Base-by-base conservation (phyloP, 78 protist genomes). In the Dictyostelium intermedium region DNA sequence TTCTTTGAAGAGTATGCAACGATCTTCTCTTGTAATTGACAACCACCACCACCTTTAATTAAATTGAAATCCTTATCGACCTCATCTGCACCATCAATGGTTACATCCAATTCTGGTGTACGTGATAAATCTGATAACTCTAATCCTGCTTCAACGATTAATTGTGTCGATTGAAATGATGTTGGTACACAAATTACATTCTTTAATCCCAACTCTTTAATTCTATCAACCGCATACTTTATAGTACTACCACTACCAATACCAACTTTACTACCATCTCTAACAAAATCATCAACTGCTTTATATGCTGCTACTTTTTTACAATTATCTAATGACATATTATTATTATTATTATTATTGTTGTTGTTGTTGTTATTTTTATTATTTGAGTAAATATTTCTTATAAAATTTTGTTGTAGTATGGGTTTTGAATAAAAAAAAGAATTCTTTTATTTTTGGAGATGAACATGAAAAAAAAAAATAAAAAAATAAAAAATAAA, bases 41-140 rank as follows among this genome's bases (percentile, higher is more conserved):
- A 84, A 23, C 66, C 89, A 82, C 92, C 94, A 96, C 93, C 97
- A 83, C 97, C 93, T 82, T 97, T 97, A 78, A 97, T 97, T 30
- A 66, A 53, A 84, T 96, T 85, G 35, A 97, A 83, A 25, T 95
- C 83, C 11, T 41, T 27, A 23, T 91, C 96, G 1, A 87, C 91
- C 77, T 97, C 98, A 47, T 97, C 98, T 11, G 98, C 97, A 66
- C 98, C 98, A 32, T 97, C 98, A 41, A 97, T 96, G 25, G 97
- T 84, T 1, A 97, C 87, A 63, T 97, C 98, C 18, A 97, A 16
- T 66, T 41, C 78, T 6, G 98, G 95, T 34, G 84, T 70, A 20
- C 78, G 35, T 13, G 72, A 34, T n/a, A 97, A 91, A 27, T 91
- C 97, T 9, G 92, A 32, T 61, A 96, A 85, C 5, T 10, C 76